A percentile compares a stretch with the other conserved stretches of the same genome.
Conservation (phyloP, 345 rosid species). For the Linum usitatissimum region DNA sequence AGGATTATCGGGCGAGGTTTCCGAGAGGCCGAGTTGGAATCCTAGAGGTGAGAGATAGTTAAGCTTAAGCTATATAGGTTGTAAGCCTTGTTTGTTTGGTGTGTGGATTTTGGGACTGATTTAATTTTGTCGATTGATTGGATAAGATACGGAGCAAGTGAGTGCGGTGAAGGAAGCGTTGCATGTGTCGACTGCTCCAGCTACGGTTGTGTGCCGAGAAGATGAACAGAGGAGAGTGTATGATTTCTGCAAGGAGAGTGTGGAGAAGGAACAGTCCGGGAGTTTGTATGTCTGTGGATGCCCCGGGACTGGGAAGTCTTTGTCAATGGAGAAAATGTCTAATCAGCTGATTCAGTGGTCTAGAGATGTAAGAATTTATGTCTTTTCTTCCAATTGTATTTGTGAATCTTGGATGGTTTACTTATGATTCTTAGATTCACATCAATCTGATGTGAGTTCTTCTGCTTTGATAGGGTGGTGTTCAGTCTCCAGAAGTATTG, state of each 20-base stretch:
- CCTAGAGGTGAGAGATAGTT: slow-evolving; percentile 41
- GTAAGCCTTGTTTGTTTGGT: not conserved
- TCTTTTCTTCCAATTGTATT: not conserved
- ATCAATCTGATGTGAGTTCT: not conserved
- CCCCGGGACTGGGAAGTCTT: slow-evolving; percentile 83
- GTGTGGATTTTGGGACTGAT: not conserved
- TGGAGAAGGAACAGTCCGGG: slow-evolving; percentile 55
- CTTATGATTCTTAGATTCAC: not conserved
- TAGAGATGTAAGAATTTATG: slow-evolving; percentile 31
- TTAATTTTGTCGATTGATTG: not conserved
- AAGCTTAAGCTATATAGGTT: not conserved
- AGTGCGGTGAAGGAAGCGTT: slow-evolving; percentile 60
- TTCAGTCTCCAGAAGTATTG: slow-evolving; percentile 45
- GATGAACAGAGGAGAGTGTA: slow-evolving; percentile 52
- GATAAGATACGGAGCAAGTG: slow-evolving; percentile 47
- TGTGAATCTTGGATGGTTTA: not conserved
- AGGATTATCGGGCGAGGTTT: slow-evolving; percentile 17
- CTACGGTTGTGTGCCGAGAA: slow-evolving; percentile 58
- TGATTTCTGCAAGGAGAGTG: slow-evolving; percentile 54
- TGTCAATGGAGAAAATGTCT: slow-evolving; percentile 67
- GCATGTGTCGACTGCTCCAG: slow-evolving; percentile 66
- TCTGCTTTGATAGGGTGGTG: slow-evolving; percentile 31
- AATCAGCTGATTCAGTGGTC: slow-evolving; percentile 50
- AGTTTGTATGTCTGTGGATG: slow-evolving; percentile 76
- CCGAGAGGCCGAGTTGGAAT: slow-evolving; percentile 37